phyloP scores from a whole-genome alignment of 2,329 filamentous ascomycete species.

The Hypoxylon sp. region DNA sequence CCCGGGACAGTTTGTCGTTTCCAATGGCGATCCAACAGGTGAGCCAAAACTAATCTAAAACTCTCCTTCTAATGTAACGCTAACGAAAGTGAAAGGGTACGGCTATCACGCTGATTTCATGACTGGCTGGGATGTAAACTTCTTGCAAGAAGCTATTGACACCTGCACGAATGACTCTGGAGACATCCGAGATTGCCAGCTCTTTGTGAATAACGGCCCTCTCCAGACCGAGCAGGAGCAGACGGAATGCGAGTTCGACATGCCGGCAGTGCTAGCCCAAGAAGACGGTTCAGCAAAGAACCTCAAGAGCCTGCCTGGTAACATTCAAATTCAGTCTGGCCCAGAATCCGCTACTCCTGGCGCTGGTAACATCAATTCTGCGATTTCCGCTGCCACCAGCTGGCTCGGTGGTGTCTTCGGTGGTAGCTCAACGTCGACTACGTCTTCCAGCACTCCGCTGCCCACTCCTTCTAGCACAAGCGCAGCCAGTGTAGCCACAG shows the following conservation, averaged over 20 bases:
- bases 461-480: slow-evolving; percentile 44
- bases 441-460: slow-evolving; percentile 45
- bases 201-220: slow-evolving; percentile 70
- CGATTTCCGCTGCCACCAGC: slow-evolving; percentile 43
- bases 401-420: slow-evolving; percentile 41
- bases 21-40: slow-evolving; percentile 84
- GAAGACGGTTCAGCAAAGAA: slow-evolving; percentile 65
- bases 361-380: slow-evolving; percentile 23
- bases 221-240: slow-evolving; percentile 72
- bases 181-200: slow-evolving; percentile 77
- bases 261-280: slow-evolving; percentile 67
- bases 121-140: slow-evolving; percentile 78
- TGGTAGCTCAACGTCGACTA: slow-evolving; percentile 24
- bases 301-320: slow-evolving; percentile 75
- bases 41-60: slow-evolving; percentile 49
- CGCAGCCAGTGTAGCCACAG: slow-evolving; percentile 37
- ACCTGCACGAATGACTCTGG: slow-evolving; percentile 81
- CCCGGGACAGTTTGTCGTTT: slow-evolving; percentile 79
- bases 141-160: slow-evolving; percentile 80
- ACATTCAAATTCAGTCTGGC: slow-evolving; percentile 62
- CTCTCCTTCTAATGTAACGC: slow-evolving; percentile 9
- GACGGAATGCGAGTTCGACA: slow-evolving; percentile 72
- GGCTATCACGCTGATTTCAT: slow-evolving; percentile 87
- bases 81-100: slow-evolving; percentile 65
- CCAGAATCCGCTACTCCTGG: slow-evolving; percentile 49